phyloP scores from a whole-genome alignment of 2,329 filamentous ascomycete genomes.

The Aspergillus melleus region DNA sequence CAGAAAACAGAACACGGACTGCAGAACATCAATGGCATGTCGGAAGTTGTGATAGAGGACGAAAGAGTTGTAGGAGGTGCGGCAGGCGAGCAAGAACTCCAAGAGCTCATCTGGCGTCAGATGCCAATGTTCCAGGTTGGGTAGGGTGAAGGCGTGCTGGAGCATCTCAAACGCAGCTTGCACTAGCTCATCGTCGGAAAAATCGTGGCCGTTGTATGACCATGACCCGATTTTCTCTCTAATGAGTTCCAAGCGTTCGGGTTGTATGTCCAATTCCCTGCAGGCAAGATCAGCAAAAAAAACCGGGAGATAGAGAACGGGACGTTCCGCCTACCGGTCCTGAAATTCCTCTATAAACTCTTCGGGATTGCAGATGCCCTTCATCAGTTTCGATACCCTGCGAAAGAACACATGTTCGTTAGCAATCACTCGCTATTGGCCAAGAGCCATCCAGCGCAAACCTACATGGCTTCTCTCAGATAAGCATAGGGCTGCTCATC shows the following conservation, averaged over 20 bases:
- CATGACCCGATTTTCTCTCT: constrained; percentile 72
- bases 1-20: constrained; percentile 89
- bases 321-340: constrained; percentile 51
- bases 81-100: constrained; percentile 82
- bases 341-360: constrained; percentile 62
- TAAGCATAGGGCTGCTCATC: constrained; percentile 87
- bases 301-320: background rate
- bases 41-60: constrained; percentile 98
- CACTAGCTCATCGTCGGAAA: constrained; percentile 85
- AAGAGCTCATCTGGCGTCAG: constrained; percentile 77
- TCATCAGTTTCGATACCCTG: constrained; percentile 80
- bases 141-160: constrained; percentile 78
- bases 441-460: background rate
- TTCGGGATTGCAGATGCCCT: constrained; percentile 76
- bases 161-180: constrained; percentile 86
- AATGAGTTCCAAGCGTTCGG: constrained; percentile 65
- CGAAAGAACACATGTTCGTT: constrained; percentile 5
- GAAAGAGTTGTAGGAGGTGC: constrained; percentile 93
- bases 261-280: constrained; percentile 66
- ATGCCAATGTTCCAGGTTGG: constrained; percentile 77
- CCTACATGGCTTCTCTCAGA: constrained; percentile 79
- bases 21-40: constrained; percentile 92
- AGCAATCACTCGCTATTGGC: constrained; percentile 3
- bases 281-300: constrained; percentile 11
- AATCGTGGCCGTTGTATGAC: constrained; percentile 87